Conservation (phyloP, 1,284 basidiomycete genomes). For the Melampsora americana region DNA sequence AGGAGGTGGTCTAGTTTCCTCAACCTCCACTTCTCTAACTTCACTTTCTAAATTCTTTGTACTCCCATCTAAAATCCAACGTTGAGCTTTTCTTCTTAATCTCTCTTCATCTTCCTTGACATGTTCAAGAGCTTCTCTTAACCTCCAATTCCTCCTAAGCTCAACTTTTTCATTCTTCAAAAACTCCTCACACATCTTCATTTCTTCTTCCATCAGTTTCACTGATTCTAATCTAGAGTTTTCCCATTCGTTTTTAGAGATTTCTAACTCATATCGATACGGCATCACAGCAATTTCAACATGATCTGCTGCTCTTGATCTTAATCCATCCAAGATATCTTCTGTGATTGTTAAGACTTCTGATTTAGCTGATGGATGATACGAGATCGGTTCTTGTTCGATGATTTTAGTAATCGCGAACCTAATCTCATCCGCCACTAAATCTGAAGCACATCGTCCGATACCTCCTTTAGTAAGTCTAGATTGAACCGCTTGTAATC, state of each 20-base stretch:
- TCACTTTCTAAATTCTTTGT: not conserved
- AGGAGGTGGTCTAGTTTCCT: conserved; percentile 37
- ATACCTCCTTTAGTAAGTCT: conserved; percentile 93
- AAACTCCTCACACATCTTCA: conserved; percentile 69
- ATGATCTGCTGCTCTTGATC: conserved; percentile 89
- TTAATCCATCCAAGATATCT: conserved; percentile 82
- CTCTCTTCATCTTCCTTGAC: conserved; percentile 77
- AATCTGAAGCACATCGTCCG: conserved; percentile 85
- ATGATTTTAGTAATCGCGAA: conserved; percentile 59
- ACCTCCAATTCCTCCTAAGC: conserved; percentile 71
- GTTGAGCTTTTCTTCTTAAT: conserved; percentile 64
- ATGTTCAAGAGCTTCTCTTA: conserved; percentile 75
- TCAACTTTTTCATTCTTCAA: conserved; percentile 68
- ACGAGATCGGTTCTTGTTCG: conserved; percentile 74
- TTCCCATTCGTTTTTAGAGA: conserved; percentile 87
- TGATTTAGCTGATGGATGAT: conserved; percentile 81
- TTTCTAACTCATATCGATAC: conserved; percentile 93
- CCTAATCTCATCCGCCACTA: conserved; percentile 92
- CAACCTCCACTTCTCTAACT: conserved; percentile 6
- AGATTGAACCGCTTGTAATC: conserved; percentile 85
- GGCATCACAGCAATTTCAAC: conserved; percentile 99
- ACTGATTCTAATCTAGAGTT: conserved; percentile 71
- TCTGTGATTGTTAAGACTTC: conserved; percentile 87
- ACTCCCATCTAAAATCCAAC: conserved; percentile 38
- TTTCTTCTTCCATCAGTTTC: conserved; percentile 76